Evolutionary conservation across 179 eudicot genomes (phyloP).

Genomic region (Pouteria campechiana): DNA sequence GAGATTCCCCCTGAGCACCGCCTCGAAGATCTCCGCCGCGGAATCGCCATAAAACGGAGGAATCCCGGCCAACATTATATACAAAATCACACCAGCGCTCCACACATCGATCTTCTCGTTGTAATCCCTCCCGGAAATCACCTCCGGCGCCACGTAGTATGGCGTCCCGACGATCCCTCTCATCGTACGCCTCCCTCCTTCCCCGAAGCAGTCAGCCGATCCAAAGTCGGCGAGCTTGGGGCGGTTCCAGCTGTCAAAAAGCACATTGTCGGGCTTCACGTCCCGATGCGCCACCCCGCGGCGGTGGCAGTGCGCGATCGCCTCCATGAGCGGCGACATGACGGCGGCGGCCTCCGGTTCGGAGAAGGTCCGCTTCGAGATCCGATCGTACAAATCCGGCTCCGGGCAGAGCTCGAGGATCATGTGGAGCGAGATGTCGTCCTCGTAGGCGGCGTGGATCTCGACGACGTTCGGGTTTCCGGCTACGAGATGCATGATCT

Average conservation of each 20-base stretch:
- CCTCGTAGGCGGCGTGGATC: conserved; percentile 44
- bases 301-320: conserved; percentile 60
- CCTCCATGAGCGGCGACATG: conserved; percentile 29
- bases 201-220: conserved; percentile 71
- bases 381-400: conserved; percentile 39
- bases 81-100: conserved; percentile 85
- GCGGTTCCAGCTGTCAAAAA: conserved; percentile 49
- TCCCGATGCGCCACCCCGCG: conserved; percentile 64
- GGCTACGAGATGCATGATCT: conserved; percentile 49
- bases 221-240: conserved; percentile 77
- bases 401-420: conserved; percentile 65
- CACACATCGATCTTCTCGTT: conserved; percentile 81
- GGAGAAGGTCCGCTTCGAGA: conserved; percentile 17
- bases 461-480: conserved; percentile 50
- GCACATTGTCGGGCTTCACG: conserved; percentile 70
- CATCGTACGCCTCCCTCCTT: conserved; percentile 29
- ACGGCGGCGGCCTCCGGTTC: conserved; percentile 44
- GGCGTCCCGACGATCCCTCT: conserved; percentile 87
- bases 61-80: conserved; percentile 71
- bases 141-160: conserved; percentile 92
- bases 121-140: conserved; percentile 60
- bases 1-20: conserved; percentile 61
- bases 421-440: conserved; percentile 46
- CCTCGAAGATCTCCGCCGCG: conserved; percentile 61
- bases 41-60: conserved; percentile 76